Evolutionary conservation across 2,329 filamentous ascomycete genomes (phyloP).

Genomic region (Eutypella sp.): DNA sequence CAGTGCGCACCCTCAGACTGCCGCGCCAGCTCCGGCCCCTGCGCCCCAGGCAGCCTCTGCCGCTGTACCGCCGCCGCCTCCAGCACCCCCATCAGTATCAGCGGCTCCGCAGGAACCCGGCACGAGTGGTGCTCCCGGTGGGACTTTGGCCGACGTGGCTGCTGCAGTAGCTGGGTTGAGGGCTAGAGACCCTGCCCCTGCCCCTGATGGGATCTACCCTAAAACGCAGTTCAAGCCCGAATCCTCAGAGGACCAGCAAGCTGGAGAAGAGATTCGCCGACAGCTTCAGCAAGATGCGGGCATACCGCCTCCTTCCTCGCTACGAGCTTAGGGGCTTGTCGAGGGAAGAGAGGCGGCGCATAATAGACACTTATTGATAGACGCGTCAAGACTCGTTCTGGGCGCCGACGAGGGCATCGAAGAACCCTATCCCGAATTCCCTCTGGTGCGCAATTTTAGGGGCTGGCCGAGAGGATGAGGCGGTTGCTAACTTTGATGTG

Average conservation of each 20-base stretch:
- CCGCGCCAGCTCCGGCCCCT: constrained; percentile 1
- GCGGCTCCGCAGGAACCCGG: constrained; percentile 9
- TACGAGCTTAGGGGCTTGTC: constrained; percentile 18
- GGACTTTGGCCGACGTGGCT: constrained; percentile 29
- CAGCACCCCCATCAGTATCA: not conserved
- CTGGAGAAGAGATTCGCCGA: constrained; percentile 50
- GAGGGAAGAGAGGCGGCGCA: not conserved
- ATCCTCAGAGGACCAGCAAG: constrained; percentile 34
- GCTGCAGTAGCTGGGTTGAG: constrained; percentile 27
- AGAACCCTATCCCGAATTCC: not conserved
- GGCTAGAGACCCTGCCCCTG: constrained; percentile 23
- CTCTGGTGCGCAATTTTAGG: not conserved
- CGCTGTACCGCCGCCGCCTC: not conserved
- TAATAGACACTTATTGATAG: not conserved
- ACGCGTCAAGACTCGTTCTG: not conserved
- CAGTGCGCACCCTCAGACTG: constrained; percentile 16
- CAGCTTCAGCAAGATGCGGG: constrained; percentile 42
- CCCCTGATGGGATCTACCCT: constrained; percentile 19
- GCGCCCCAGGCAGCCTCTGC: not conserved
- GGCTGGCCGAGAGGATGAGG: not conserved
- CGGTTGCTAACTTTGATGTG: not conserved
- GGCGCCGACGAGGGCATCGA: not conserved
- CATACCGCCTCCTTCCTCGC: constrained; percentile 25
- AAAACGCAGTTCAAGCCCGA: constrained; percentile 33
- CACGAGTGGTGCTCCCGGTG: constrained; percentile 20